These are phyloP conservation scores for Flaveria floridana DNA, from an alignment of 140 eudicot species.

Conservation along the genomic window DNA sequence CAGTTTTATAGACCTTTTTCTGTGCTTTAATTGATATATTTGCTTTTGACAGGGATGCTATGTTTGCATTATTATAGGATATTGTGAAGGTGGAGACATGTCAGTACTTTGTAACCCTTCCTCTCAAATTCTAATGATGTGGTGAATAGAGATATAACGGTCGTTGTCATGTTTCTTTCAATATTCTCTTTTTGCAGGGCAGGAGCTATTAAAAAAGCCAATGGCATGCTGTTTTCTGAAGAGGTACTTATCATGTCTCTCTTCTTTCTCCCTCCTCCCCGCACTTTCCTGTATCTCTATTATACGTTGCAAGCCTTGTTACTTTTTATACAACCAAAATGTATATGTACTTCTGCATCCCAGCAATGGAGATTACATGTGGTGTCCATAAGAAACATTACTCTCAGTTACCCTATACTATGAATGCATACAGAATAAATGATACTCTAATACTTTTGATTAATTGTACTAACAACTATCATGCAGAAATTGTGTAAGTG, in stretches of 20 bases:
- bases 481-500: slow-evolving; percentile 83
- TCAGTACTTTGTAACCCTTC: slow-evolving; percentile 47
- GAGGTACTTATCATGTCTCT: slow-evolving; percentile 53
- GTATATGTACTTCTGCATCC: background rate
- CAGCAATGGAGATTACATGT: slow-evolving; percentile 6
- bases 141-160: background rate
- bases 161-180: slow-evolving; percentile 17
- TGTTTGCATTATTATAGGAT: slow-evolving; percentile 95
- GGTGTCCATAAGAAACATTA: background rate
- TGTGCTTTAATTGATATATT: slow-evolving; percentile 7
- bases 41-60: slow-evolving; percentile 81
- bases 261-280: background rate
- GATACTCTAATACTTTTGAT: background rate
- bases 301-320: slow-evolving; percentile 8
- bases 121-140: slow-evolving; percentile 18
- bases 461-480: slow-evolving; percentile 20
- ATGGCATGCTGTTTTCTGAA: slow-evolving; percentile 75
- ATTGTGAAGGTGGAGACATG: slow-evolving; percentile 99
- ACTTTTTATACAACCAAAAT: slow-evolving; percentile 6
- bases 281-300: background rate
- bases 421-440: background rate
- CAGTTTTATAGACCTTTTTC: slow-evolving; percentile 12
- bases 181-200: slow-evolving; percentile 57
- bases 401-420: background rate
- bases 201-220: slow-evolving; percentile 81